phyloP scores from a whole-genome alignment of 805 yeast species.

The Pichia occidentalis region DNA sequence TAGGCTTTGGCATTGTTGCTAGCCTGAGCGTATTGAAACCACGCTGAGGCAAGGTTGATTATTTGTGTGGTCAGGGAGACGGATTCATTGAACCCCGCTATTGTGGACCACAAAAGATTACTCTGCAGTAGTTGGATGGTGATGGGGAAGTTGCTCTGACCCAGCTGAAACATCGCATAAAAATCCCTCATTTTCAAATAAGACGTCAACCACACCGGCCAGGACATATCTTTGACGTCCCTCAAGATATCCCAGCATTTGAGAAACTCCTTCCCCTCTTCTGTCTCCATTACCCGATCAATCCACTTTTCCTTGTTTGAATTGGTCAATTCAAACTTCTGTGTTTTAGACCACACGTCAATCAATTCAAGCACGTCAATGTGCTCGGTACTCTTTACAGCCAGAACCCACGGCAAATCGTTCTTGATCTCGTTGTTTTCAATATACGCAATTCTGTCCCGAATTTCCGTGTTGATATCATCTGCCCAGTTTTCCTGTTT shows the following conservation, averaged over 20 bases:
- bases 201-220: conserved; percentile 74
- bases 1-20: conserved; percentile 12
- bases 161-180: conserved; percentile 61
- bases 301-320: conserved; percentile 18
- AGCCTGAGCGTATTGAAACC: conserved; percentile 16
- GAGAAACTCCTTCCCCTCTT: conserved; percentile 17
- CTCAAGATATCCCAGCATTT: conserved; percentile 24
- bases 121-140: conserved; percentile 24
- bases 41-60: conserved; percentile 26
- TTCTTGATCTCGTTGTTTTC: conserved; percentile 18
- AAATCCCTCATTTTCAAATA: conserved; percentile 72
- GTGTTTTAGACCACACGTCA: conserved; percentile 13
- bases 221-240: conserved; percentile 28
- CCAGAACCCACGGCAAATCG: conserved; percentile 12
- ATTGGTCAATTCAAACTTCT: neutral
- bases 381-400: neutral
- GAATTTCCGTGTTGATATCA: conserved; percentile 18
- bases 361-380: conserved; percentile 21
- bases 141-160: conserved; percentile 30
- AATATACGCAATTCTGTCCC: conserved; percentile 24
- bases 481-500: conserved; percentile 8
- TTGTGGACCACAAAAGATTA: conserved; percentile 24
- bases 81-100: conserved; percentile 17
- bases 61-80: conserved; percentile 19
- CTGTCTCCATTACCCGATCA: conserved; percentile 17